These are phyloP conservation scores for Epichloe bromicola DNA, from an alignment of 2,329 filamentous ascomycete species.

Conservation along the genomic window DNA sequence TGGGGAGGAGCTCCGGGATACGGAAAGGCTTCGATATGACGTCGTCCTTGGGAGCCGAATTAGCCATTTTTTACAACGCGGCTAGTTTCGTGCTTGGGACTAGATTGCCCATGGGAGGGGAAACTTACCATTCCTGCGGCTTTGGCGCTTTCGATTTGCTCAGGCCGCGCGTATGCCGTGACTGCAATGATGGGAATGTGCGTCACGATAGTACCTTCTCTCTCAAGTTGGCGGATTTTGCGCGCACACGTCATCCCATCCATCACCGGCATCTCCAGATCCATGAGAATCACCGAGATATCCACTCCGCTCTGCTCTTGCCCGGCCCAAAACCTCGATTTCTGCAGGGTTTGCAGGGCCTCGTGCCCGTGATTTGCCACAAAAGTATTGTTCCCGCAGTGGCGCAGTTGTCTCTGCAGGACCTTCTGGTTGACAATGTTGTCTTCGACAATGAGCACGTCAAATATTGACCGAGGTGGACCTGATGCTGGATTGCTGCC, in stretches of 20 bases:
- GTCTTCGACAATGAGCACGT: constrained; percentile 54
- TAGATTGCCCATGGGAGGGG: no score
- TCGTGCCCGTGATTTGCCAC: constrained; percentile 54
- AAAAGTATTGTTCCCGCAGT: constrained; percentile 45
- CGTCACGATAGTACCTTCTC: constrained; percentile 42
- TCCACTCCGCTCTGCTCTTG: constrained; percentile 34
- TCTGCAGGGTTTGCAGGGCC: constrained; percentile 43
- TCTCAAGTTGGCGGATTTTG: constrained; percentile 55
- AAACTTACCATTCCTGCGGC: constrained; percentile 56
- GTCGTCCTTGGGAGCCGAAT: constrained; percentile 39
- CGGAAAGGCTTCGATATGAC: constrained; percentile 71
- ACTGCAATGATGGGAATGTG: constrained; percentile 73
- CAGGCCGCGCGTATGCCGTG: constrained; percentile 65
- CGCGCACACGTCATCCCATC: constrained; percentile 63
- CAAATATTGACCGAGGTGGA: constrained; percentile 23
- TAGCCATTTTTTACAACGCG: background rate
- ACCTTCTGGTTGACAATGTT: constrained; percentile 56
- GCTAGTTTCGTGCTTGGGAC: background rate
- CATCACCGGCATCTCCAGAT: constrained; percentile 76
- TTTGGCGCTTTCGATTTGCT: constrained; percentile 60
- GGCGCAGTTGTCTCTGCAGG: constrained; percentile 46
- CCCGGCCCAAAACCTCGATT: constrained; percentile 42
- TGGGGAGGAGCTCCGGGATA: constrained; percentile 56
- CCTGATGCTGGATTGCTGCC: constrained; percentile 6
- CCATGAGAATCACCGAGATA: constrained; percentile 62